Conservation (phyloP, 1,284 basidiomycete genomes). For the Apiotrichum laibachii region DNA sequence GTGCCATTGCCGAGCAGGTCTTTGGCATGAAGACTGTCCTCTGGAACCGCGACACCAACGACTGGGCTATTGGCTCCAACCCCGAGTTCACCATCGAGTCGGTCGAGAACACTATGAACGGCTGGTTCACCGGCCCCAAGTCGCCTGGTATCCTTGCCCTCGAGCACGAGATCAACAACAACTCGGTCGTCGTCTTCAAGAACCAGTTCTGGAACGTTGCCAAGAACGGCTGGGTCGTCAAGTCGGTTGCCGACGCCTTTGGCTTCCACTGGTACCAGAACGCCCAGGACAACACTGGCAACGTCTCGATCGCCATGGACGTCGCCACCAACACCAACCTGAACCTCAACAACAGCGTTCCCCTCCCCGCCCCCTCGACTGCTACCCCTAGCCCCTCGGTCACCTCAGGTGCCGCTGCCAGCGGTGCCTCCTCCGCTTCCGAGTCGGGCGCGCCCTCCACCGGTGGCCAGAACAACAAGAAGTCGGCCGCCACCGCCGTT, state of each 20-base stretch:
- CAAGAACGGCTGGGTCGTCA: conserved; percentile 41
- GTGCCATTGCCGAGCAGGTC: conserved; percentile 54
- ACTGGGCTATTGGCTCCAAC: conserved; percentile 48
- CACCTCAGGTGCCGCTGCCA: not conserved
- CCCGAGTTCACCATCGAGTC: conserved; percentile 30
- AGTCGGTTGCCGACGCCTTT: conserved; percentile 43
- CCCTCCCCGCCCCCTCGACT: not conserved
- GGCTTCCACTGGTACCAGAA: conserved; percentile 45
- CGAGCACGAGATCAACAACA: conserved; percentile 43
- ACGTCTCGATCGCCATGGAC: conserved; percentile 28
- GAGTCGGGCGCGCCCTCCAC: not conserved
- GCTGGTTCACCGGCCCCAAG: conserved; percentile 32
- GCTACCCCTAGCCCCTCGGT: not conserved
- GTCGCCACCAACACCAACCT: conserved; percentile 16
- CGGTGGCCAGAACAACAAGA: conserved; percentile 5
- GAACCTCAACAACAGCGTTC: conserved; percentile 5
- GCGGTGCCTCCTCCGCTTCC: not conserved
- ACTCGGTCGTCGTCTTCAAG: conserved; percentile 39
- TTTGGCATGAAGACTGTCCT: conserved; percentile 50
- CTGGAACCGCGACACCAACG: conserved; percentile 50
- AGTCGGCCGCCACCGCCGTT: not conserved
- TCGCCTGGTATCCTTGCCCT: conserved; percentile 39
- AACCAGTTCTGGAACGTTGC: conserved; percentile 32
- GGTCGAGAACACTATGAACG: conserved; percentile 26
- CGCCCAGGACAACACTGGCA: conserved; percentile 29